Conservation (phyloP, 2,329 filamentous ascomycete genomes). For the Calonectria henricotiae region DNA sequence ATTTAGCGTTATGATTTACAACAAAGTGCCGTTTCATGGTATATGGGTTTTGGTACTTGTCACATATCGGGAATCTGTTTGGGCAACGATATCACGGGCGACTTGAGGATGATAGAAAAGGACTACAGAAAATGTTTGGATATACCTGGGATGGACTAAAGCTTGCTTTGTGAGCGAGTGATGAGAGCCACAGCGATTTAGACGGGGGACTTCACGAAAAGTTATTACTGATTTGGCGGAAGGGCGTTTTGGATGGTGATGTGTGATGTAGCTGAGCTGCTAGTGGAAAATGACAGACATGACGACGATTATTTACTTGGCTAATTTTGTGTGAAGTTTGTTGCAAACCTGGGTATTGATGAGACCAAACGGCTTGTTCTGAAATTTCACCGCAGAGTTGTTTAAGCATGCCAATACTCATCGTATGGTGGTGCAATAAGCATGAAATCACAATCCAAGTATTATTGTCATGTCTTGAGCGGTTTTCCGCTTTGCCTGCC, state of each 20-base stretch:
- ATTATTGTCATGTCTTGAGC: too few relatives aligned
- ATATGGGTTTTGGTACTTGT: constrained; percentile 5
- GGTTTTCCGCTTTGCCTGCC: too few relatives aligned
- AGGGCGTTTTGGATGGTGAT: constrained; percentile 16
- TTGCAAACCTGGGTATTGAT: not conserved
- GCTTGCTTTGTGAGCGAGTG: not conserved
- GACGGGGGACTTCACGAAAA: constrained; percentile 5
- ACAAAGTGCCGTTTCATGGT: not conserved
- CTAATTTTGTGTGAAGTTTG: not conserved
- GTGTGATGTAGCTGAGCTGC: not conserved
- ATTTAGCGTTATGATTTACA: constrained; percentile 21
- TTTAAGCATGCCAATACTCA: too few relatives aligned
- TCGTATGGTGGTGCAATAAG: too few relatives aligned
- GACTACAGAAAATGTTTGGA: constrained; percentile 3
- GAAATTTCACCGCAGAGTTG: too few relatives aligned
- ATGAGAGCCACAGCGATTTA: constrained; percentile 15
- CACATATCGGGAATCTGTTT: not conserved
- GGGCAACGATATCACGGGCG: constrained; percentile 14
- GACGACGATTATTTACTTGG: not conserved
- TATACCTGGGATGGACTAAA: constrained; percentile 8
- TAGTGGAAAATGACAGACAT: not conserved
- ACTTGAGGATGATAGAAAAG: constrained; percentile 17
- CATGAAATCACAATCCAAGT: too few relatives aligned
- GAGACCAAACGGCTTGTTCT: too few relatives aligned
- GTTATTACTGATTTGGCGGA: constrained; percentile 12